Evolutionary conservation across 768 basidiomycete genomes (phyloP).

Genomic region (Filobasidium floriforme): DNA sequence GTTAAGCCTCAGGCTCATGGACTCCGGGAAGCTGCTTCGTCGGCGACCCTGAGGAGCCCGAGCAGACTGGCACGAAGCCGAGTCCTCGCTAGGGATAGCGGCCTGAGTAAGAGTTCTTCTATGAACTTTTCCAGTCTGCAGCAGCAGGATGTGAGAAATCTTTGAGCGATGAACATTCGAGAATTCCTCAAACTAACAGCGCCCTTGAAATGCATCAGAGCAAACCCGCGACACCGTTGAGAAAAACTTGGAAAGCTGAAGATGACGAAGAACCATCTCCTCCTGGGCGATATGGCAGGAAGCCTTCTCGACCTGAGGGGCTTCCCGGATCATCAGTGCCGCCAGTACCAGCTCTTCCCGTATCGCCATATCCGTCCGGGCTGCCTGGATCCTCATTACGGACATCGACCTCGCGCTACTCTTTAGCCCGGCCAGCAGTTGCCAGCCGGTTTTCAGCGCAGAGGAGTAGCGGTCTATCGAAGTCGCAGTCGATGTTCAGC

Average conservation of each 20-base stretch:
- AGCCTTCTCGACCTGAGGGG: not conserved
- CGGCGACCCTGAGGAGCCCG: conserved; percentile 3
- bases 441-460: not conserved
- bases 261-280: not conserved
- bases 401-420: not conserved
- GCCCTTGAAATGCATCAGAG: not conserved
- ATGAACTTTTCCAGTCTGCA: conserved; percentile 9
- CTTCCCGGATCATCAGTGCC: not conserved
- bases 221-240: conserved; percentile 1
- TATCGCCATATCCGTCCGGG: not conserved
- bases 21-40: not conserved
- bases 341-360: not conserved
- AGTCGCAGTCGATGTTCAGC: conserved; percentile 19
- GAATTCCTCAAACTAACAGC: not conserved
- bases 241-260: not conserved
- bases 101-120: conserved; percentile 4
- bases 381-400: not conserved
- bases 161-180: not conserved
- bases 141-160: conserved; percentile 5
- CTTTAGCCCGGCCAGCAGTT: not conserved
- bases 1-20: not conserved
- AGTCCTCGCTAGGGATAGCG: not conserved
- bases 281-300: not conserved
- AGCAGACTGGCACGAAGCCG: not conserved
- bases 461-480: conserved; percentile 11